phyloP scores from a whole-genome alignment of 2,329 filamentous ascomycete species.

The Pseudogymnoascus sp. region DNA sequence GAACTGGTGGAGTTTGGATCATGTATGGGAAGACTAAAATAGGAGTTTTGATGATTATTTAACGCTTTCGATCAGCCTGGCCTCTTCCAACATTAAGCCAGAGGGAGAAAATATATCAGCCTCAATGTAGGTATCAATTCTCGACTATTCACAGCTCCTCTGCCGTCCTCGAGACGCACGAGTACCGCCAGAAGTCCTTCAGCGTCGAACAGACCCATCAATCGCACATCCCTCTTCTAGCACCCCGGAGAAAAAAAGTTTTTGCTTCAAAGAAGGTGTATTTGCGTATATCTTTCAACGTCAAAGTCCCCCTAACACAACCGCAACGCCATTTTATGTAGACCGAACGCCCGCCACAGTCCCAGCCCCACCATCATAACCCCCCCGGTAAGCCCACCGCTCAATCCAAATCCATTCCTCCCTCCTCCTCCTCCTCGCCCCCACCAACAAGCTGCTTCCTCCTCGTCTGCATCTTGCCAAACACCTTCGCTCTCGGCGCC shows the following conservation, averaged over 20 bases:
- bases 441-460: constrained; percentile 31
- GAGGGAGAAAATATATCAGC: neutral
- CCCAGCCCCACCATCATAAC: neutral
- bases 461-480: constrained; percentile 34
- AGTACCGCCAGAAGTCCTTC: neutral
- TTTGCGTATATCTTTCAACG: neutral
- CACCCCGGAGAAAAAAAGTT: neutral
- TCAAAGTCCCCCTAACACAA: neutral
- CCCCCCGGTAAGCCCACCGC: neutral
- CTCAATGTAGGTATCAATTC: neutral
- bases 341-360: neutral
- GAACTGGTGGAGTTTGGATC: neutral
- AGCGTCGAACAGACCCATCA: neutral
- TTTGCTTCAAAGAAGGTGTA: neutral
- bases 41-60: neutral
- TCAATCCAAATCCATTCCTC: constrained; percentile 40
- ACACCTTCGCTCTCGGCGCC: constrained; percentile 28
- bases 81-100: neutral
- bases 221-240: neutral
- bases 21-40: neutral
- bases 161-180: neutral
- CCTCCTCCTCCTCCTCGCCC: constrained; percentile 35
- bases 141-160: neutral
- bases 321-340: constrained; percentile 6
- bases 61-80: neutral